Evolutionary conservation across 305 asterid genomes (phyloP), one percentile per base, ranked within the genome.

Genomic region (Plantago rigida): DNA sequence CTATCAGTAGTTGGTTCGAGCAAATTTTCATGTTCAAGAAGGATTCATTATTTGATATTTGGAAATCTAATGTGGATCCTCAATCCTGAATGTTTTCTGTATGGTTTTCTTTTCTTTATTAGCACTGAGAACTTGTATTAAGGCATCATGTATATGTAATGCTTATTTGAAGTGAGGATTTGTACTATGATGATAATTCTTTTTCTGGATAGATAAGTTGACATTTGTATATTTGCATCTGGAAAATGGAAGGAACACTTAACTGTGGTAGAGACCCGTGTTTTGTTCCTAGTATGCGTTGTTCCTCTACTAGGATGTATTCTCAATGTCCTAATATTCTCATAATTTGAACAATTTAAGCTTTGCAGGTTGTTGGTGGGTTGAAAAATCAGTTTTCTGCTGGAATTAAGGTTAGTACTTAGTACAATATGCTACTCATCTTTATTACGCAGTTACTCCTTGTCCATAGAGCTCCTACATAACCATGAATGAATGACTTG

Each of bases 311-410:
- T 39, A 53, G 42, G 42, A 53, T 28, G 57, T 22, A 1, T 26
- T 52, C 28, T 11, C 34, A 3, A 0, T 53, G 39, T 31, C 39
- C 4, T 31, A 31, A 39, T 1, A 17, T 9, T 67, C 66, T 63
- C 71, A 22, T 22, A 51, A 73, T 64, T 59, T 65, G 63, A 46
- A 52, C 4, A 29, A 5, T 71, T 73, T 69, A 52, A 68, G 64
- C 42, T 71, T n/a, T 77, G 67, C 89, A 87, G 95, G 67, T 73
- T 62, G 71, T 53, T 78, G 89, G 78, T 76, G 90, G 84, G 54
- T 86, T 86, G 92, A 78, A 81, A 81, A 70, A 79, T 75, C 98
- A 87, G 70, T 82, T 84, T 81, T 80, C 94, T 64, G 95, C 88
- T 71, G 98, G 96, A 67, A 73, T 91, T 71, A 87, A 84, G 95